Evolutionary conservation across 163 green algal genomes (phyloP).

Genomic region (Scenedesmus sp.): DNA sequence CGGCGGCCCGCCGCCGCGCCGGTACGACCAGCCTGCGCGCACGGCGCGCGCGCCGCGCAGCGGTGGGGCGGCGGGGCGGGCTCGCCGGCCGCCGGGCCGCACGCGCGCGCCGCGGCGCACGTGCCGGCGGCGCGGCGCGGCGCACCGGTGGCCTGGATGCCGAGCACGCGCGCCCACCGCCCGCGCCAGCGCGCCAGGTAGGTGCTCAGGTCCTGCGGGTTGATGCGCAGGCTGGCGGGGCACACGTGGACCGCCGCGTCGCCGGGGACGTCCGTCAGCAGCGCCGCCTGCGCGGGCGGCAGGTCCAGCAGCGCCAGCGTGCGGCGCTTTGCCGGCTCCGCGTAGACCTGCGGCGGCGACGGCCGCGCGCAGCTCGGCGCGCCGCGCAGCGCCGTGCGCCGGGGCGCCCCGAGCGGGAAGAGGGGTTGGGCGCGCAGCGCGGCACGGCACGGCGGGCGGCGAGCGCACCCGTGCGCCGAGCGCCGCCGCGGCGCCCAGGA

Average conservation of each 20-base stretch:
- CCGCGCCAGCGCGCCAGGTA: not conserved
- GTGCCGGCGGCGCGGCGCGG: too few relatives aligned
- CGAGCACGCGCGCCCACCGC: conserved; percentile 39
- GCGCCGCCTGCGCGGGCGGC: conserved; percentile 23
- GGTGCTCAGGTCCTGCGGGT: not conserved
- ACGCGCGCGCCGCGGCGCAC: too few relatives aligned
- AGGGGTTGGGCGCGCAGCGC: conserved; percentile 46
- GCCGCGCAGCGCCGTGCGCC: not conserved
- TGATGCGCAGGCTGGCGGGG: not conserved
- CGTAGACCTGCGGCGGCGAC: conserved; percentile 50
- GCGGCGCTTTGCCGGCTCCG: conserved; percentile 43
- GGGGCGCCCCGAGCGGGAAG: not conserved
- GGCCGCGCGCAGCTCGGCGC: not conserved
- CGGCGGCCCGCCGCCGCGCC: conserved; percentile 30
- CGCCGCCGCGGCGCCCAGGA: conserved; percentile 72
- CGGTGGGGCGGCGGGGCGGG: too few relatives aligned
- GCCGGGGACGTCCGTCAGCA: conserved; percentile 33
- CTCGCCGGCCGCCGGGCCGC: too few relatives aligned
- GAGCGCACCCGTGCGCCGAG: conserved; percentile 71
- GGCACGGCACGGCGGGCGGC: too few relatives aligned
- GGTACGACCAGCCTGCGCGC: conserved; percentile 54
- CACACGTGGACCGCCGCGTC: conserved; percentile 29
- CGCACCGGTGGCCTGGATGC: conserved; percentile 51
- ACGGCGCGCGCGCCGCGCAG: too few relatives aligned
- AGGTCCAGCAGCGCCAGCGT: conserved; percentile 74